Conservation (phyloP, 2,329 filamentous ascomycete species). For the Sporothrix inflata region DNA sequence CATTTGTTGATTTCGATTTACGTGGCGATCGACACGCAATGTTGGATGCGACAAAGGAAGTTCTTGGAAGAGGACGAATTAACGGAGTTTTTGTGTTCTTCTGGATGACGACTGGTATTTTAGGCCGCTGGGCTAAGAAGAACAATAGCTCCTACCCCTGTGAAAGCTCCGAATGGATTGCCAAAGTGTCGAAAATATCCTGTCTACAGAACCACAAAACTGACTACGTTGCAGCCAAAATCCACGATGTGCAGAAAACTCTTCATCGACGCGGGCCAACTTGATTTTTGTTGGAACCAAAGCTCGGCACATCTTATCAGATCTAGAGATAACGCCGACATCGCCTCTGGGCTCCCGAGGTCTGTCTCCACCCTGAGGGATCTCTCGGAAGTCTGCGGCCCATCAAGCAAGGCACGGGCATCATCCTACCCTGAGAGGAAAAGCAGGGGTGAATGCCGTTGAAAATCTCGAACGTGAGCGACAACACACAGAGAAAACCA, state of each 20-base stretch:
- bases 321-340: slow-evolving; percentile 57
- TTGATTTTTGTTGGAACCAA: slow-evolving; percentile 12
- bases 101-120: not conserved
- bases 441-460: not conserved
- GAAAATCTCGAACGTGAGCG: not conserved
- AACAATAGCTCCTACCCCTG: not conserved
- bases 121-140: not conserved
- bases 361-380: slow-evolving; percentile 29
- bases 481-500: not conserved
- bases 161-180: not conserved
- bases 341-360: slow-evolving; percentile 38
- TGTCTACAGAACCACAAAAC: not conserved
- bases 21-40: not conserved
- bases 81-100: not conserved
- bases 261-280: not conserved
- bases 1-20: not conserved
- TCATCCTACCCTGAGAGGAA: not conserved
- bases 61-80: not conserved
- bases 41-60: not conserved
- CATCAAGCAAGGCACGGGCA: slow-evolving; percentile 15
- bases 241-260: not conserved
- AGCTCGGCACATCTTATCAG: slow-evolving; percentile 52
- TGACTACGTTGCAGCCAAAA: not conserved
- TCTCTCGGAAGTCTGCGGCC: slow-evolving; percentile 14
- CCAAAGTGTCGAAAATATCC: slow-evolving; percentile 3